A percentile compares a stretch with the other conserved stretches of the same genome.
Conservation (phyloP, 306 rosid species). For the Abrus pulchellus region DNA sequence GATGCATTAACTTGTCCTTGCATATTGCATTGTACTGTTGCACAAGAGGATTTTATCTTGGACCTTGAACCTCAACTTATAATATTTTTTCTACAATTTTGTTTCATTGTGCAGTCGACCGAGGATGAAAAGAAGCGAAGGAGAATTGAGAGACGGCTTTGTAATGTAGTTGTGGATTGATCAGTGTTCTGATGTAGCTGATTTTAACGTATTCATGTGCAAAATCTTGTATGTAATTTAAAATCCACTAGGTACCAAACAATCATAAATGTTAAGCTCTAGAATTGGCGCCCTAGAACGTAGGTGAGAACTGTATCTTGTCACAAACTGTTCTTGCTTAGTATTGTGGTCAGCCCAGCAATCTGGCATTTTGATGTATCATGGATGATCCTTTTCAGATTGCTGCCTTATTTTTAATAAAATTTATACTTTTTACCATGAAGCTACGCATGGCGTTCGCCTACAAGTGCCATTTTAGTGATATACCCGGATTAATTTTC, state of each 20-base stretch:
- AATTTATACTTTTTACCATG: not conserved
- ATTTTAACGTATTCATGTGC: constrained; percentile 29
- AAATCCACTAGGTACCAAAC: constrained; percentile 19
- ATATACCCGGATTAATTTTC: too few species aligned
- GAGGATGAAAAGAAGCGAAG: constrained; percentile 64
- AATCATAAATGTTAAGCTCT: constrained; percentile 5
- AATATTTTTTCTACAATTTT: not conserved
- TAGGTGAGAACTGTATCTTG: not conserved
- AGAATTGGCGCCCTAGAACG: constrained; percentile 21
- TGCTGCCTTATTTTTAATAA: not conserved
- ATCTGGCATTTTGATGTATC: not conserved
- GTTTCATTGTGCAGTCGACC: constrained; percentile 50
- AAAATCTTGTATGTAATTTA: constrained; percentile 38
- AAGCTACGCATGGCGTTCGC: not conserved
- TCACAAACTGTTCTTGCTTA: not conserved
- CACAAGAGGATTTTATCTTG: not conserved
- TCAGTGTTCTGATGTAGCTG: not conserved
- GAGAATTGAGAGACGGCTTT: constrained; percentile 56
- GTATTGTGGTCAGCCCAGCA: not conserved
- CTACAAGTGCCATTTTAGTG: too few species aligned
- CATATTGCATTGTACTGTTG: not conserved
- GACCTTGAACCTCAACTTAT: not conserved
- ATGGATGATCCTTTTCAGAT: not conserved
- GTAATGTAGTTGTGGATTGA: constrained; percentile 62
- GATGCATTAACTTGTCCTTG: too few species aligned